Percentiles rank a stretch among this genome's conserved stretches.
Evolutionary conservation across 352 stramenopile species (phyloP).

Genomic region (Globisporangium paroecandrum): DNA sequence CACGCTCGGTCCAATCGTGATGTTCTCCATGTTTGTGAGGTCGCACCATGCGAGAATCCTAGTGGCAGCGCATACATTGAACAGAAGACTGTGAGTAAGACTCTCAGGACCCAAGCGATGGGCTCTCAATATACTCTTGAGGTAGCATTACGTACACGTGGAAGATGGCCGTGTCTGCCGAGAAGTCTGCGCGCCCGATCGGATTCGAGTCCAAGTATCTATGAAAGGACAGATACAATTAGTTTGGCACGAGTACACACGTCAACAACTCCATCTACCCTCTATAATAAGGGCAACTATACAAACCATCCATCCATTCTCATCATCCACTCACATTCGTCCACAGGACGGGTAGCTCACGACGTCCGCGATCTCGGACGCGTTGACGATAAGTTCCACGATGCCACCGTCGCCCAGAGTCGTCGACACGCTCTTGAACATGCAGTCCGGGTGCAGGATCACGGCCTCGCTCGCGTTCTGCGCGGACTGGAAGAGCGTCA

Average conservation of each 20-base stretch:
- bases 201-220: conserved; percentile 20
- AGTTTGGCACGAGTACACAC: not conserved
- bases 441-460: conserved; percentile 24
- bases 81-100: not conserved
- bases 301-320: too few species aligned
- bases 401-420: conserved; percentile 7
- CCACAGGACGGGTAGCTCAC: conserved; percentile 14
- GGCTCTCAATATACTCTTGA: not conserved
- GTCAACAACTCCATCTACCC: not conserved
- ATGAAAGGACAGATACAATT: not conserved
- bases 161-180: not conserved
- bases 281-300: not conserved
- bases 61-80: not conserved
- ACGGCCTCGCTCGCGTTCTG: conserved; percentile 20
- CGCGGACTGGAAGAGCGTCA: conserved; percentile 25
- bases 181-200: conserved; percentile 7
- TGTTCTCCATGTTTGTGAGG: conserved; percentile 1
- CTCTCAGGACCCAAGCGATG: not conserved
- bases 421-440: not conserved
- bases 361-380: conserved; percentile 12
- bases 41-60: conserved; percentile 9
- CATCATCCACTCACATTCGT: conserved; percentile 1
- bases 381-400: conserved; percentile 10
- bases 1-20: not conserved
- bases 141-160: conserved; percentile 2